Conservation (phyloP, 2,329 filamentous ascomycete genomes). For the Kalaharituber pfeilii region DNA sequence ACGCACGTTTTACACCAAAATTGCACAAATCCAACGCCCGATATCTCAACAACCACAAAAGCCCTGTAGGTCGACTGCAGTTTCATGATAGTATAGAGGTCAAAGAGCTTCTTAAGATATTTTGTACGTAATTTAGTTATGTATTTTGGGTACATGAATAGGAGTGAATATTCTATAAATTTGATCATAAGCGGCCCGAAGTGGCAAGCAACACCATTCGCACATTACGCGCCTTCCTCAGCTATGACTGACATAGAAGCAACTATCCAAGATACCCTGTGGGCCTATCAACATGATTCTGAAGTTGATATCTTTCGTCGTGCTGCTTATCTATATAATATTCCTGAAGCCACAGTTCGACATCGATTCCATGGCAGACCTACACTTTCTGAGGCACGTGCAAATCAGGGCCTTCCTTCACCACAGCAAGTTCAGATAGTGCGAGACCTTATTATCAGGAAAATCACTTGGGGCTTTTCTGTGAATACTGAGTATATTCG, state of each 20-base stretch:
- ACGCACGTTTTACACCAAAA: no score
- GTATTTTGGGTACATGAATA: neutral
- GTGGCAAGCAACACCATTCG: no score
- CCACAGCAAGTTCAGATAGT: no score
- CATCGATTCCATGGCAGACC: neutral
- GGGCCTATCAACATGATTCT: neutral
- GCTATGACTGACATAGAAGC: neutral
- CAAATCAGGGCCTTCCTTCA: neutral
- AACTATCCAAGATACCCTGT: neutral
- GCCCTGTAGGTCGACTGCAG: neutral
- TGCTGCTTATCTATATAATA: neutral
- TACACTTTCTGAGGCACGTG: neutral
- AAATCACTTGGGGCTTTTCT: neutral
- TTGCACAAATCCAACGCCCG: neutral
- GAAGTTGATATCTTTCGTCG: neutral
- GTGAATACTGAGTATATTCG: neutral
- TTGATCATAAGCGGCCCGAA: neutral
- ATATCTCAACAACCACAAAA: neutral
- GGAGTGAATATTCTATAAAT: neutral
- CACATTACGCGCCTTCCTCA: no score
- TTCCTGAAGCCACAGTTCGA: neutral
- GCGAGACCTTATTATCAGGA: neutral
- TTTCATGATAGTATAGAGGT: neutral
- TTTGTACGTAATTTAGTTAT: neutral
- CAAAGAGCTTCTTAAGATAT: neutral